Percentiles rank a stretch among this genome's conserved stretches.
Conservation (phyloP, 1,284 basidiomycete genomes). For the Athelia sp. region DNA sequence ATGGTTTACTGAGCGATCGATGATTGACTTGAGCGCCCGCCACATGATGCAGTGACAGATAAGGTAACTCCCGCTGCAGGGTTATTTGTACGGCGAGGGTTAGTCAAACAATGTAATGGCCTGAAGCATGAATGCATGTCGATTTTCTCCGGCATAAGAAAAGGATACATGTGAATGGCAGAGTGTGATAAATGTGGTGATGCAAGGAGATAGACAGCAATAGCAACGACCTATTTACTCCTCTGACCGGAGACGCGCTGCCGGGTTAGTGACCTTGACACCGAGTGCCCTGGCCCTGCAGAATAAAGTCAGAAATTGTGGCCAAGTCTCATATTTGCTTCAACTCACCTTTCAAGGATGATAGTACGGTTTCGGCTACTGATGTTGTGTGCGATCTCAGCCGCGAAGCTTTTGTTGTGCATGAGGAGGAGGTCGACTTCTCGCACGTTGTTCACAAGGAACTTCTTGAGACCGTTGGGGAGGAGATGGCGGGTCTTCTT, state of each 20-base stretch:
- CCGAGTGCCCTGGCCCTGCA: slow-evolving; percentile 82
- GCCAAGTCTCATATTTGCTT: background rate
- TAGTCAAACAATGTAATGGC: slow-evolving; percentile 3
- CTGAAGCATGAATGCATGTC: slow-evolving; percentile 33
- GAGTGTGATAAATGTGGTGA: slow-evolving; percentile 6
- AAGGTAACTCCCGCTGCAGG: no score
- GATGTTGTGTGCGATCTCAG: slow-evolving; percentile 97
- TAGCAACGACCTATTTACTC: slow-evolving; percentile 56
- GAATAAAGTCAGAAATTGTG: slow-evolving; percentile 2
- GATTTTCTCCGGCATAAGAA: slow-evolving; percentile 32
- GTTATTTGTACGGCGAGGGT: no score
- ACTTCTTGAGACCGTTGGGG: slow-evolving; percentile 92
- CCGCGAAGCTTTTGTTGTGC: slow-evolving; percentile 98
- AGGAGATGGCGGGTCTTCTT: slow-evolving; percentile 93
- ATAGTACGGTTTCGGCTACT: slow-evolving; percentile 93
- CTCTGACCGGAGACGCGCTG: slow-evolving; percentile 94
- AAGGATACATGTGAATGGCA: slow-evolving; percentile 32
- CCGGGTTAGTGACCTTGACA: slow-evolving; percentile 93
- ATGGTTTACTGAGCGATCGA: slow-evolving; percentile 2
- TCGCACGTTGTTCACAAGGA: slow-evolving; percentile 87
- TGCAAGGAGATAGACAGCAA: slow-evolving; percentile 12
- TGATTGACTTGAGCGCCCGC: background rate
- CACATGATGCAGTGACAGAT: background rate
- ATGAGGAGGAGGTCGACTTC: slow-evolving; percentile 93
- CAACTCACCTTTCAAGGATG: slow-evolving; percentile 81